Percentiles rank a stretch among this genome's conserved stretches.
phyloP scores from a whole-genome alignment of 2,329 filamentous ascomycete genomes.

The Celoporthe dispersa region DNA sequence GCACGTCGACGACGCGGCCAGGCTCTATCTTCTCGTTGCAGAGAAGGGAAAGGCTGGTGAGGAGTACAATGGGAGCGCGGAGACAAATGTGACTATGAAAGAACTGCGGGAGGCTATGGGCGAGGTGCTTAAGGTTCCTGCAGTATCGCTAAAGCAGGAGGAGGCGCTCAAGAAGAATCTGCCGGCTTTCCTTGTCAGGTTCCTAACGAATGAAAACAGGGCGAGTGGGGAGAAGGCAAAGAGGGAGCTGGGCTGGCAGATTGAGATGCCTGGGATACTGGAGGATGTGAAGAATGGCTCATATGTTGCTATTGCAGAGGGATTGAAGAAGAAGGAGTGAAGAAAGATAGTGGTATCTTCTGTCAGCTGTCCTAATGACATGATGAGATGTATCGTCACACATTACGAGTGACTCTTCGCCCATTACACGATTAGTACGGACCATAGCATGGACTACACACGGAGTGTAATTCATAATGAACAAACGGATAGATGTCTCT shows the following conservation, averaged over 20 bases:
- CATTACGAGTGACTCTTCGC: background rate
- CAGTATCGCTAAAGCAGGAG: conserved; percentile 33
- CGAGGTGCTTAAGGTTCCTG: conserved; percentile 33
- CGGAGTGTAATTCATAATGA: background rate
- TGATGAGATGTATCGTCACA: background rate
- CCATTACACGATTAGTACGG: background rate
- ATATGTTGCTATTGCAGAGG: conserved; percentile 28
- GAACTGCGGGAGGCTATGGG: conserved; percentile 32
- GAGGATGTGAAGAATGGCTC: conserved; percentile 40
- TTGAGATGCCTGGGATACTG: conserved; percentile 40
- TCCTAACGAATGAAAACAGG: conserved; percentile 41
- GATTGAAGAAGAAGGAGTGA: background rate
- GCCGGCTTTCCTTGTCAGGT: conserved; percentile 37
- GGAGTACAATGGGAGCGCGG: conserved; percentile 22
- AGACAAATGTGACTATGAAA: conserved; percentile 20
- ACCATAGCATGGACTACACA: background rate
- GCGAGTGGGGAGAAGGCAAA: conserved; percentile 43
- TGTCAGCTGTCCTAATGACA: background rate
- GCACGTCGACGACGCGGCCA: conserved; percentile 28
- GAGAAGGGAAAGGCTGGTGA: conserved; percentile 20
- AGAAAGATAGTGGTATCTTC: background rate
- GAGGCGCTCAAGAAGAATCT: conserved; percentile 37
- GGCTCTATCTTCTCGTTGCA: conserved; percentile 24
- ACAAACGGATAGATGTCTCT: background rate
- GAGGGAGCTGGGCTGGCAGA: conserved; percentile 45